A percentile compares a stretch with the other conserved stretches of the same genome.
Conservation (phyloP, 2,329 filamentous ascomycete species). For the Sporothrix variecibatus region DNA sequence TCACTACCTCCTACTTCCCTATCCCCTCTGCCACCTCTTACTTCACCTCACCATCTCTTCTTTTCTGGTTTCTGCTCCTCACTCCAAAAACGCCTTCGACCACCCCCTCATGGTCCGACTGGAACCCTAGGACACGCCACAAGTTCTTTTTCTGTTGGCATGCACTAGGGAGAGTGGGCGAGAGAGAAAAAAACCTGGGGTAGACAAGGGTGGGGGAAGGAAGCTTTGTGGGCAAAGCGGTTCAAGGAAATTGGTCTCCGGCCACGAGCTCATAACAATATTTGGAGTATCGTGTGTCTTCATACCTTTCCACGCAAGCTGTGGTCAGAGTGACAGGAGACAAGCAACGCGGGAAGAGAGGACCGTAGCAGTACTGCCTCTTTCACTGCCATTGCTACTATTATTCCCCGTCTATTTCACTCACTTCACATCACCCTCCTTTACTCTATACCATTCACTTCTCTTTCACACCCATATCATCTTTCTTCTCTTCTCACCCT, state of each 20-base stretch:
- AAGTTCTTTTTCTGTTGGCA: slow-evolving; percentile 9
- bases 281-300: not conserved
- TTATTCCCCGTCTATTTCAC: not conserved
- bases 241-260: slow-evolving; percentile 16
- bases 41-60: slow-evolving; percentile 1
- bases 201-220: slow-evolving; percentile 19
- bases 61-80: not conserved
- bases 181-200: slow-evolving; percentile 1
- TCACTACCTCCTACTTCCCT: not conserved
- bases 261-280: not conserved
- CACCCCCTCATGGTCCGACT: slow-evolving; percentile 8
- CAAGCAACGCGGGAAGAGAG: not conserved
- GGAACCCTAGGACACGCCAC: slow-evolving; percentile 8
- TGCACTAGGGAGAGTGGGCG: not conserved
- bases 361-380: not conserved
- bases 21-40: not conserved
- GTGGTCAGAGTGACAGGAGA: not conserved
- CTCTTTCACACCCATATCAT: not conserved
- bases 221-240: not conserved
- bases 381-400: not conserved
- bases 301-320: not conserved
- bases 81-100: not conserved
- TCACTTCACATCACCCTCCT: no score
- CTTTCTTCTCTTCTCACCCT: not conserved
- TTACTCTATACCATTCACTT: not conserved